Evolutionary conservation across 176 grass and related monocot species (phyloP), one percentile per base, ranked within the genome.

Genomic region (Olyra latifolia): DNA sequence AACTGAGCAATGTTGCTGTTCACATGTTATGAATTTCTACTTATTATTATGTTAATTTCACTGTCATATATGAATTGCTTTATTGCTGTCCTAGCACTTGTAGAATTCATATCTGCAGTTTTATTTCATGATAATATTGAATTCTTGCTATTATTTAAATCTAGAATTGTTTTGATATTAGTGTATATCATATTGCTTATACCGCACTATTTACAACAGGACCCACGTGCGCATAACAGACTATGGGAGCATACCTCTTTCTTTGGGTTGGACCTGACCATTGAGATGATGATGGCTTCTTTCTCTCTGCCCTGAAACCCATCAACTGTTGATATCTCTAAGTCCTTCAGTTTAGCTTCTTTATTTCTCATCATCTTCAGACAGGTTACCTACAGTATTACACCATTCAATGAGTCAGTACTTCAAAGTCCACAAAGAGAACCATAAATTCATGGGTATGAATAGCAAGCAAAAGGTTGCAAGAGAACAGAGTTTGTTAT

Each of bases 251-350:
- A 80, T 86, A 94, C 95, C 95, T 98, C 92, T 82, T 88, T 94
- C 77, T 89, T 94, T 27, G 88, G 89, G 83, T 98, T 98, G 39
- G 92, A 98, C 39, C 95, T 85, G 66, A 98, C 95, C 95, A 98
- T 98, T 8, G 95, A 81, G 80, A 98, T 95, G 80, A 98, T 89
- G 66, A 95, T 93, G 50, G 95, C 92, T 84, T 98, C 95, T 85
- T 98, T 98, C 46, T 98, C 95, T 39, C 95, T 78, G 43, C 95
- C 95, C 80, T 98, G 95, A 72, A 98, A 98, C 8, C 95, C 95
- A 85, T 98, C 95, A 66, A 98, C 95, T 3, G 95, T 98, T 0
- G 95, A 98, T 85, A 98, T 98, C 81, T 98, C 92, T 32, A 93
- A 76, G 75, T 98, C 92, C 80, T 93, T 98, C 44, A 98, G 63